Evolutionary conservation across 176 grass and related monocot genomes (phyloP).

Genomic region (Musa troglodytarum): DNA sequence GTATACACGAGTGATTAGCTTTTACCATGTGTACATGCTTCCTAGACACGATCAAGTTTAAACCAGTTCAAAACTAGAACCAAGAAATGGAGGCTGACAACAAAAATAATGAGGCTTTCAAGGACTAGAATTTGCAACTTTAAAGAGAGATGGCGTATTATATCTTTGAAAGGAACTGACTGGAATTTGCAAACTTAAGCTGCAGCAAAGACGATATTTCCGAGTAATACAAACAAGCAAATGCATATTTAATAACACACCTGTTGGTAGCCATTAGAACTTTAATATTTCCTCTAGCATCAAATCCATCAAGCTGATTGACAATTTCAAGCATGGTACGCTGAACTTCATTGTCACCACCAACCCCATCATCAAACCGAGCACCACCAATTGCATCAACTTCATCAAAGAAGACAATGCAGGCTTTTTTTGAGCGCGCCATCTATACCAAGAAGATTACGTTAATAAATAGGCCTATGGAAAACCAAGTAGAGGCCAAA

Average conservation of each 20-base stretch:
- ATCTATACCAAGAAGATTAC: slow-evolving; percentile 35
- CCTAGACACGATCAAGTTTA: too few species aligned
- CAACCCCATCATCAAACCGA: slow-evolving; percentile 89
- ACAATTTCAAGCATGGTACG: slow-evolving; percentile 97
- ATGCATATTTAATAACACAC: slow-evolving; percentile 25
- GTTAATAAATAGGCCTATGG: background rate
- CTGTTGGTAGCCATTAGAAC: slow-evolving; percentile 99
- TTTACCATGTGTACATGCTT: too few species aligned
- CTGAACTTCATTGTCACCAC: slow-evolving; percentile 84
- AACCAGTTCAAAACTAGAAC: too few species aligned
- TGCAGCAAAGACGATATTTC: background rate
- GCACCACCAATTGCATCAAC: slow-evolving; percentile 97
- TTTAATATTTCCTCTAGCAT: slow-evolving; percentile 91
- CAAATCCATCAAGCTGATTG: slow-evolving; percentile 93
- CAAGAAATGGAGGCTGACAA: too few species aligned
- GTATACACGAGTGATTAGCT: too few species aligned
- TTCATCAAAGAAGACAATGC: slow-evolving; percentile 97
- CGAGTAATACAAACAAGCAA: background rate
- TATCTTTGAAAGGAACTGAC: too few species aligned
- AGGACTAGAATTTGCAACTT: too few species aligned
- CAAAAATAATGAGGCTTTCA: too few species aligned
- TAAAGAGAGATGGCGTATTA: too few species aligned
- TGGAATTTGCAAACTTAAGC: background rate
- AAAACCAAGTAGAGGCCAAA: background rate
- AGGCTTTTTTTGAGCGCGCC: slow-evolving; percentile 91